Evolutionary conservation across 2,329 filamentous ascomycete species (phyloP).

Genomic region (Alternaria burnsii): DNA sequence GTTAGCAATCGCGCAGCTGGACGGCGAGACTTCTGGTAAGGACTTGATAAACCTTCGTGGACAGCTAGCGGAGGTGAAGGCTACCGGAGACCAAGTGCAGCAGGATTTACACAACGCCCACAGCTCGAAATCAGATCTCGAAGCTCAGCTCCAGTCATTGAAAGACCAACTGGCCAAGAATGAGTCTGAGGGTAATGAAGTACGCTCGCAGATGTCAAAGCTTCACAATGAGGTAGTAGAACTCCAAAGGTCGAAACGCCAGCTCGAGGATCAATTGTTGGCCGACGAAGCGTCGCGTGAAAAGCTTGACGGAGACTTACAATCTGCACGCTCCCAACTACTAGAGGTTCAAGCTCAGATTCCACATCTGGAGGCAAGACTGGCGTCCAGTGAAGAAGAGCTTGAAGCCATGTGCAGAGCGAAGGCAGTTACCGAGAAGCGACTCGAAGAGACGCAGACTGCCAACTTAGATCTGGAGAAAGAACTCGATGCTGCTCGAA

Average conservation of each 20-base stretch:
- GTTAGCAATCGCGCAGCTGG: constrained; percentile 12
- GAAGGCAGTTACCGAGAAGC: constrained; percentile 25
- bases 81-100: constrained; percentile 18
- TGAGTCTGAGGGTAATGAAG: constrained; percentile 18
- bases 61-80: constrained; percentile 12
- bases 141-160: constrained; percentile 17
- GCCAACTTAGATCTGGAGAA: constrained; percentile 29
- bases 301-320: constrained; percentile 26
- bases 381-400: constrained; percentile 29
- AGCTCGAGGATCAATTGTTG: constrained; percentile 28
- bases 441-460: constrained; percentile 22
- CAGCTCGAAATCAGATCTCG: constrained; percentile 10
- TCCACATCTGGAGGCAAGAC: constrained; percentile 13
- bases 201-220: constrained; percentile 21
- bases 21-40: constrained; percentile 19
- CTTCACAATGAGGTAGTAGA: constrained; percentile 27
- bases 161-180: constrained; percentile 19
- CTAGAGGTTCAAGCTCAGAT: constrained; percentile 19
- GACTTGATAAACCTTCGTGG: constrained; percentile 21
- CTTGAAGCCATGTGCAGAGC: constrained; percentile 24
- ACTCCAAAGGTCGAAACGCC: constrained; percentile 27
- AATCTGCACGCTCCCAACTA: constrained; percentile 26
- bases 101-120: constrained; percentile 13
- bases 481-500: constrained; percentile 26
- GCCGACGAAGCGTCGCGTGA: constrained; percentile 22